Evolutionary conservation across 768 basidiomycete species (phyloP).

Genomic region (Amanita subjunquillea): DNA sequence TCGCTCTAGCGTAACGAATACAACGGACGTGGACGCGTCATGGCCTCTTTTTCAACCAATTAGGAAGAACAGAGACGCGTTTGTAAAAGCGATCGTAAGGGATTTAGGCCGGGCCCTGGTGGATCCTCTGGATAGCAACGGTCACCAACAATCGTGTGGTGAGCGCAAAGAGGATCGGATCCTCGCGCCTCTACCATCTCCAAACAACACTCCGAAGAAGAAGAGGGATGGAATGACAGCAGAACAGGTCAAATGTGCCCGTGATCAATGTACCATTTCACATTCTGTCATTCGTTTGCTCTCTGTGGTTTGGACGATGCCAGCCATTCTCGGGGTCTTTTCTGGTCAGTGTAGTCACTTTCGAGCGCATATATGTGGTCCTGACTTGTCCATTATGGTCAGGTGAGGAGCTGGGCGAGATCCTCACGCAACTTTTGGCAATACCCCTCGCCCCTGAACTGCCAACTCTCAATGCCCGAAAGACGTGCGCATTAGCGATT

Average conservation of each 20-base stretch:
- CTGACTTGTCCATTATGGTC: conserved; percentile 1
- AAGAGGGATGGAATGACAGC: conserved; percentile 66
- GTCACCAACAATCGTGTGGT: conserved; percentile 16
- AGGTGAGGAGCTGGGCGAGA: conserved; percentile 50
- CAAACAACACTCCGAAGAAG: conserved; percentile 55
- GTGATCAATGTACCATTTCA: conserved; percentile 66
- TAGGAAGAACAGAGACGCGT: conserved; percentile 35
- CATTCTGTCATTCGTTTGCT: conserved; percentile 66
- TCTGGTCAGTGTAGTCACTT: conserved; percentile 31
- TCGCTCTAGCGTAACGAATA: conserved; percentile 30
- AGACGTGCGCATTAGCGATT: conserved; percentile 72
- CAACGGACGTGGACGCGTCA: conserved; percentile 46
- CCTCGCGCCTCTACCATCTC: conserved; percentile 47
- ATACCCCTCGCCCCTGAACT: conserved; percentile 62
- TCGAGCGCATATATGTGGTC: conserved; percentile 9
- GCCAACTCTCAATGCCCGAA: conserved; percentile 79
- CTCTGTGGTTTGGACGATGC: conserved; percentile 45
- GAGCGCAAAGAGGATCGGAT: conserved; percentile 8
- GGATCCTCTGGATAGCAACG: conserved; percentile 32
- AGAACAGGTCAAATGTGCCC: conserved; percentile 68
- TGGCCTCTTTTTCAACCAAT: conserved; percentile 71
- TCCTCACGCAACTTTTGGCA: conserved; percentile 55
- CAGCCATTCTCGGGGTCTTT: conserved; percentile 51
- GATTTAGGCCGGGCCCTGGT: conserved; percentile 59
- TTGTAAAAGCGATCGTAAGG: conserved; percentile 53